Conservation (phyloP, 371 early-diverging fungal species). For the Haplosporangium sp. region DNA sequence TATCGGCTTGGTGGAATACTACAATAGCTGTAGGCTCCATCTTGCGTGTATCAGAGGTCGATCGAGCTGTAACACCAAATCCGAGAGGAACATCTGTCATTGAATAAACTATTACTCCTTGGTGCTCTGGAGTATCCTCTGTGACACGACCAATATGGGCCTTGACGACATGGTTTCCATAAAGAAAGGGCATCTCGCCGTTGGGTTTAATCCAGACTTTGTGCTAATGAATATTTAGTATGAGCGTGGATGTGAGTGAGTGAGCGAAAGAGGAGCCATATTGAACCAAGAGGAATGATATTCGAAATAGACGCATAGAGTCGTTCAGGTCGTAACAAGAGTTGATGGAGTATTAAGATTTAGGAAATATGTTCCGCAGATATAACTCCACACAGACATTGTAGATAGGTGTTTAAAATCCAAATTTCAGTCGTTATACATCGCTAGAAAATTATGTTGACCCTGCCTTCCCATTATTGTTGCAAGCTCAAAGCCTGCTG, state of each 20-base stretch:
- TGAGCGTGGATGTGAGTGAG: background rate
- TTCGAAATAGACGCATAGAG: no score
- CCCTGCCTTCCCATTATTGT: background rate
- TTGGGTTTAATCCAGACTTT: conserved; percentile 99
- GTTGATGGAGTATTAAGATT: no score
- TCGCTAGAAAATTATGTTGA: background rate
- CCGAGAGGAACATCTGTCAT: conserved; percentile 97
- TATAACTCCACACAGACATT: no score
- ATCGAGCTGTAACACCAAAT: conserved; percentile 97
- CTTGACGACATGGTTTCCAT: conserved; percentile 99
- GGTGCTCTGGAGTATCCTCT: conserved; percentile 98
- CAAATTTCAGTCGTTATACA: no score
- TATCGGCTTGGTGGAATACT: conserved; percentile 98
- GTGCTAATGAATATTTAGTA: conserved; percentile 60
- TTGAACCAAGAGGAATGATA: no score
- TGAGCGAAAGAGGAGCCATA: background rate
- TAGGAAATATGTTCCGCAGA: no score
- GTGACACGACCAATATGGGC: conserved; percentile 97
- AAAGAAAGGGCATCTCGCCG: conserved; percentile 99
- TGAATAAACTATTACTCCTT: conserved; percentile 96
- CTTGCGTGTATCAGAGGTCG: conserved; percentile 90
- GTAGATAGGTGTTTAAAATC: no score
- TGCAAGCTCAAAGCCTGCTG: background rate
- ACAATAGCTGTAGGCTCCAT: conserved; percentile 96
- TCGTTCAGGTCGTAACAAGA: no score